Conservation (phyloP, 2,329 filamentous ascomycete species). For the Berkeleyomyces basicola region DNA sequence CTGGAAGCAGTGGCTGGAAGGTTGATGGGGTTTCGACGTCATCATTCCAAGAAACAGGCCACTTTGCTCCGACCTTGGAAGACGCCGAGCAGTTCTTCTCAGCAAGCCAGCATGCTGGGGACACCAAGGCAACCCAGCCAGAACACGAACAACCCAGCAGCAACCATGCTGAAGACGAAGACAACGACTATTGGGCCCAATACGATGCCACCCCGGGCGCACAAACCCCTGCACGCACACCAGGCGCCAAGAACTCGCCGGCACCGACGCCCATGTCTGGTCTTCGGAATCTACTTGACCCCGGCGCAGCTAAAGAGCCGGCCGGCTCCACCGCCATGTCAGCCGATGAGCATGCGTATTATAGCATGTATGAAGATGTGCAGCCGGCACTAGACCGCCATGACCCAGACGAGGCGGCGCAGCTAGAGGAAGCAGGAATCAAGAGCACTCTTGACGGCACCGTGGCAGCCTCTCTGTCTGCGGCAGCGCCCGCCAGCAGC, state of each 20-base stretch:
- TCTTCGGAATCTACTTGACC: background rate
- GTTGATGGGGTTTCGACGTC: slow-evolving; percentile 37
- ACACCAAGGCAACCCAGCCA: slow-evolving; percentile 6
- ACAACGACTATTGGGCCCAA: slow-evolving; percentile 32
- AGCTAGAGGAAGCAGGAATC: slow-evolving; percentile 21
- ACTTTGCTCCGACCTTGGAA: slow-evolving; percentile 23
- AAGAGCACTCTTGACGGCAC: slow-evolving; percentile 21
- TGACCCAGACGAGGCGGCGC: slow-evolving; percentile 49
- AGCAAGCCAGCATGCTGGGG: background rate
- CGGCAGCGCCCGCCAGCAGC: background rate
- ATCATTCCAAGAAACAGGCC: background rate
- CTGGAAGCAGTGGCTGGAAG: slow-evolving; percentile 48
- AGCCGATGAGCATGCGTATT: slow-evolving; percentile 53
- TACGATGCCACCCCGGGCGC: slow-evolving; percentile 45
- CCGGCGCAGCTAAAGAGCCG: background rate
- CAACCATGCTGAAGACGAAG: slow-evolving; percentile 21
- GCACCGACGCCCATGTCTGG: slow-evolving; percentile 16
- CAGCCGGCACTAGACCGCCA: slow-evolving; percentile 69
- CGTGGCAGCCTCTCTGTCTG: slow-evolving; percentile 13
- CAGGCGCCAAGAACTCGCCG: slow-evolving; percentile 16
- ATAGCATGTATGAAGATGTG: slow-evolving; percentile 58
- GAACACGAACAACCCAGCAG: background rate
- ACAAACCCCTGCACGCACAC: slow-evolving; percentile 36
- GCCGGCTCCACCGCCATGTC: slow-evolving; percentile 13
- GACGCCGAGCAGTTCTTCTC: slow-evolving; percentile 2